These are phyloP conservation scores for Priceomyces medius DNA, from an alignment of 805 yeast genomes.

Conservation along the genomic window DNA sequence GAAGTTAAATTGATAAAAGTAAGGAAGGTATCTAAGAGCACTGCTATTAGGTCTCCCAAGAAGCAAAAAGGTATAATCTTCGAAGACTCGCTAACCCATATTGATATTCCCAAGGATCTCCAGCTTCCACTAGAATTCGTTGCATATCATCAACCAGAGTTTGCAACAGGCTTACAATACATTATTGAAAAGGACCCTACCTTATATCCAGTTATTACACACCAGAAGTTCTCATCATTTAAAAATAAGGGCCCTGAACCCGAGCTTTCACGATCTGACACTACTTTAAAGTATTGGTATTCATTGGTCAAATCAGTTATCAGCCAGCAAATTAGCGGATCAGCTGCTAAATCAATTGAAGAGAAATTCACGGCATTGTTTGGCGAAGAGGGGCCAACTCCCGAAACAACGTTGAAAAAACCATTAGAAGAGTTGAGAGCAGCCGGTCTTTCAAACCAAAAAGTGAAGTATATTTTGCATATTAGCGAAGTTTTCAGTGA, in stretches of 20 bases:
- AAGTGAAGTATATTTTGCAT: slow-evolving; percentile 60
- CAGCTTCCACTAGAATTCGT: slow-evolving; percentile 29
- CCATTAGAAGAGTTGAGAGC: slow-evolving; percentile 50
- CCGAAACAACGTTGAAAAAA: slow-evolving; percentile 43
- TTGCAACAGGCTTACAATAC: slow-evolving; percentile 31
- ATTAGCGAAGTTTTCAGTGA: slow-evolving; percentile 53
- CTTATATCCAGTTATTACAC: slow-evolving; percentile 32
- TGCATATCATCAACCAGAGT: slow-evolving; percentile 30
- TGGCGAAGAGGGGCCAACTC: slow-evolving; percentile 46
- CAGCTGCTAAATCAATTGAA: slow-evolving; percentile 71
- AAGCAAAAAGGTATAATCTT: slow-evolving; percentile 5
- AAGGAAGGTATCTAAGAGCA: background rate
- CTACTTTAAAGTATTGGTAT: slow-evolving; percentile 35
- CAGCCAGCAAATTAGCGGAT: slow-evolving; percentile 76
- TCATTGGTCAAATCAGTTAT: slow-evolving; percentile 46
- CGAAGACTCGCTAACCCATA: slow-evolving; percentile 17
- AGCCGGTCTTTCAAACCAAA: slow-evolving; percentile 69
- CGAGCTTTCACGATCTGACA: slow-evolving; percentile 12
- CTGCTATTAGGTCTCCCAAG: slow-evolving; percentile 3
- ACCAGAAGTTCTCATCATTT: slow-evolving; percentile 23
- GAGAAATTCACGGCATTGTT: slow-evolving; percentile 40
- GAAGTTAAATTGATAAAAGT: background rate
- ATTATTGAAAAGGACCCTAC: slow-evolving; percentile 31
- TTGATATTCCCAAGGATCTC: slow-evolving; percentile 14
- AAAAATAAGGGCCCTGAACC: slow-evolving; percentile 7